phyloP scores from a whole-genome alignment of 306 rosid genomes.

The Dryas drummondii region DNA sequence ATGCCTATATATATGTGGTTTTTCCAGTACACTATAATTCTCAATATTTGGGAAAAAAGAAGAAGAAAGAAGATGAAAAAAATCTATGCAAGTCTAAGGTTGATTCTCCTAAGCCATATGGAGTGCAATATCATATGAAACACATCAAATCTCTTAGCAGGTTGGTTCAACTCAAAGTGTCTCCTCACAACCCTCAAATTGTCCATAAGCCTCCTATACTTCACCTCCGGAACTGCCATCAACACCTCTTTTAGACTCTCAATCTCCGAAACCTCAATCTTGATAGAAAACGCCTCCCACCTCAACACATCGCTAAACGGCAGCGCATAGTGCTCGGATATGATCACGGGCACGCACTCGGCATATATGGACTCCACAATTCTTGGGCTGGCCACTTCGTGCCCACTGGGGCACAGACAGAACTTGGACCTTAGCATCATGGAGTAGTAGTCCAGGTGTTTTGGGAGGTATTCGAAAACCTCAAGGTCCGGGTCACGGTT shows the following conservation, averaged over 20 bases:
- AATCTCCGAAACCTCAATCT: conserved; percentile 59
- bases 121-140: conserved; percentile 82
- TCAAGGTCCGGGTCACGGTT: conserved; percentile 41
- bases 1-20: neutral
- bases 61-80: neutral
- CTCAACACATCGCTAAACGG: conserved; percentile 70
- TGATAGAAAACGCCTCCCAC: conserved; percentile 72
- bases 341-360: conserved; percentile 68
- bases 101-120: conserved; percentile 70
- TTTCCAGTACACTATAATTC: neutral
- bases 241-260: conserved; percentile 60
- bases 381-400: conserved; percentile 89
- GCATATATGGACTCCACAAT: conserved; percentile 80
- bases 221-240: conserved; percentile 42
- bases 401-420: conserved; percentile 83
- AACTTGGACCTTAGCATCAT: conserved; percentile 72
- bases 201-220: conserved; percentile 51
- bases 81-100: conserved; percentile 39
- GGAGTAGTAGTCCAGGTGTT: conserved; percentile 53
- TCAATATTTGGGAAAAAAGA: neutral
- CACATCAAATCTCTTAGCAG: conserved; percentile 63
- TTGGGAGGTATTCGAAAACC: conserved; percentile 70
- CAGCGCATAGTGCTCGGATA: conserved; percentile 43
- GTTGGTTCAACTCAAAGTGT: conserved; percentile 64
- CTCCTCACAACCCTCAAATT: conserved; percentile 60